Evolutionary conservation across 2,329 filamentous ascomycete genomes (phyloP).

Genomic region (Phyllosticta citribraziliensis): DNA sequence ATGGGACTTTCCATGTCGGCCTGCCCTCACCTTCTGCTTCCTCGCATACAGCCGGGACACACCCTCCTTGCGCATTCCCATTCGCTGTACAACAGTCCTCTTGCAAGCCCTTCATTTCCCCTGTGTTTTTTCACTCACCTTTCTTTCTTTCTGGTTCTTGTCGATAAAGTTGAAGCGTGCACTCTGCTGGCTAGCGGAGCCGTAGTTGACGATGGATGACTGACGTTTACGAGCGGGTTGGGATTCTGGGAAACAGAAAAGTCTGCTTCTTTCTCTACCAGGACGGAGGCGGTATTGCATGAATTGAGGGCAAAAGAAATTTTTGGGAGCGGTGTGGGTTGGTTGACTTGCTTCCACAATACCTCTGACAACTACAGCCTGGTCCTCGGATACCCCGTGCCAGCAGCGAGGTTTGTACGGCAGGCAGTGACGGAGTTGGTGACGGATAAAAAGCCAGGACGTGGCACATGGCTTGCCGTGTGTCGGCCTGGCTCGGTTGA

Average conservation of each 20-base stretch:
- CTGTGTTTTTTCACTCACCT: background rate
- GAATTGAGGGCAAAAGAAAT: background rate
- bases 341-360: background rate
- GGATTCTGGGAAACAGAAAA: background rate
- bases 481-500: background rate
- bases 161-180: conserved; percentile 16
- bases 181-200: conserved; percentile 14
- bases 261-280: background rate
- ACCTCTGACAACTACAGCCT: background rate
- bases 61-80: background rate
- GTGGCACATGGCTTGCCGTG: background rate
- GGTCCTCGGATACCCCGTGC: background rate
- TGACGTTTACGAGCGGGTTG: conserved; percentile 16
- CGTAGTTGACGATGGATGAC: conserved; percentile 10
- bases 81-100: conserved; percentile 1
- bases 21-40: background rate
- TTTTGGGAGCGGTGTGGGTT: background rate
- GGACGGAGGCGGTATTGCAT: background rate
- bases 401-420: background rate
- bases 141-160: conserved; percentile 11
- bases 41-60: background rate
- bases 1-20: background rate
- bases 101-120: background rate
- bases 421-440: background rate
- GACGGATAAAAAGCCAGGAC: conserved; percentile 1